Percentiles rank a stretch among this genome's conserved stretches.
phyloP scores from a whole-genome alignment of 2,329 filamentous ascomycete genomes.

The Thyridium curvatum region DNA sequence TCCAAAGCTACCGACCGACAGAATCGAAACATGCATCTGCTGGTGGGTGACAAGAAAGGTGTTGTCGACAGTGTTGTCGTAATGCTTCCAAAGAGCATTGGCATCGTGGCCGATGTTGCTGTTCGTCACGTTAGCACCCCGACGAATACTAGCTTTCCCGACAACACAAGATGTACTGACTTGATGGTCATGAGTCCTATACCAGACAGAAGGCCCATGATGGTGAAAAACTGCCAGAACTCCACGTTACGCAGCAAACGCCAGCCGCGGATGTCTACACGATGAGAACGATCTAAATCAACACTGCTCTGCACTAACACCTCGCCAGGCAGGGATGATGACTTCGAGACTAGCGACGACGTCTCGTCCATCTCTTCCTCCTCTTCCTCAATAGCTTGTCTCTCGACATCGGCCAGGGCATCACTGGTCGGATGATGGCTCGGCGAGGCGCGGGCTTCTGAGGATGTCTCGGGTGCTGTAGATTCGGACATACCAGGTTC shows the following conservation, averaged over 20 bases:
- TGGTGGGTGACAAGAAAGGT: constrained; percentile 76
- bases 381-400: constrained; percentile 17
- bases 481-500: constrained; percentile 60
- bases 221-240: constrained; percentile 86
- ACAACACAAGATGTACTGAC: constrained; percentile 44
- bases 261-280: constrained; percentile 86
- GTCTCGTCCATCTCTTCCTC: constrained; percentile 60
- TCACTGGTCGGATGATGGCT: neutral
- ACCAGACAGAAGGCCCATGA: constrained; percentile 87
- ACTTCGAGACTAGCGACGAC: constrained; percentile 68
- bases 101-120: constrained; percentile 93
- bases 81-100: constrained; percentile 82
- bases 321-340: constrained; percentile 44
- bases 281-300: constrained; percentile 68
- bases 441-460: neutral
- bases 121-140: constrained; percentile 18
- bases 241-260: constrained; percentile 64
- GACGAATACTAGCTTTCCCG: constrained; percentile 3
- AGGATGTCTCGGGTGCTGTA: neutral
- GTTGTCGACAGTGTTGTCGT: constrained; percentile 64
- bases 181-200: constrained; percentile 99
- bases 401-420: neutral
- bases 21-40: constrained; percentile 85
- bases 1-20: constrained; percentile 82
- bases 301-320: constrained; percentile 52